These are phyloP conservation scores for Termitomyces eurrhizus DNA, from an alignment of 768 basidiomycete genomes.

Conservation along the genomic window DNA sequence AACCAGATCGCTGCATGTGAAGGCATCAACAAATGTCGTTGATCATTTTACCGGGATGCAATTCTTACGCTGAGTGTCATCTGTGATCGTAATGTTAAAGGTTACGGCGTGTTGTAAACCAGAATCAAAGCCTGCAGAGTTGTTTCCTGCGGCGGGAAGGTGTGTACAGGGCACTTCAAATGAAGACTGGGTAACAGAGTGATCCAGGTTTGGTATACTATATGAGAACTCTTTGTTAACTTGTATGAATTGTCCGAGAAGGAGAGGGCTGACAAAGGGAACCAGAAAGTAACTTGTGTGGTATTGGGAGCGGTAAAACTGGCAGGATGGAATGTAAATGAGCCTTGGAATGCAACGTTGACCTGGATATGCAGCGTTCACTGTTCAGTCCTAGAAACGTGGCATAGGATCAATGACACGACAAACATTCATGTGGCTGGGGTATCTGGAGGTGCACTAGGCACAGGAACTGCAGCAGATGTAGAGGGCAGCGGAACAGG, in stretches of 20 bases:
- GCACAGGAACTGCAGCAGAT: conserved; percentile 25
- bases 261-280: conserved; percentile 37
- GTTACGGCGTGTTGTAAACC: conserved; percentile 34
- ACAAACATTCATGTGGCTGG: conserved; percentile 33
- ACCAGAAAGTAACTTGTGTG: conserved; percentile 51
- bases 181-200: conserved; percentile 56
- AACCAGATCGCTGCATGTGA: conserved; percentile 47
- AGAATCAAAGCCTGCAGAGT: conserved; percentile 49
- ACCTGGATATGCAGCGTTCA: conserved; percentile 31
- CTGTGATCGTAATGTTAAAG: conserved; percentile 48
- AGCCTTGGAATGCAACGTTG: conserved; percentile 35
- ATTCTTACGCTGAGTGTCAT: conserved; percentile 41
- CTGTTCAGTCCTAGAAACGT: background rate
- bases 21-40: background rate
- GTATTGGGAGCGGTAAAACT: conserved; percentile 46
- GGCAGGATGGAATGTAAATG: conserved; percentile 39
- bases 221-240: conserved; percentile 16
- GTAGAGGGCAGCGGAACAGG: conserved; percentile 19
- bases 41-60: background rate
- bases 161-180: conserved; percentile 51
- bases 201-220: conserved; percentile 32
- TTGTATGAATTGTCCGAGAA: background rate
- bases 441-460: conserved; percentile 37
- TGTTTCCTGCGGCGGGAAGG: conserved; percentile 34
- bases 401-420: background rate